Percentiles rank a stretch among this genome's conserved stretches.
Evolutionary conservation across 2,329 filamentous ascomycete species (phyloP).

Genomic region (Orbilia quercus): DNA sequence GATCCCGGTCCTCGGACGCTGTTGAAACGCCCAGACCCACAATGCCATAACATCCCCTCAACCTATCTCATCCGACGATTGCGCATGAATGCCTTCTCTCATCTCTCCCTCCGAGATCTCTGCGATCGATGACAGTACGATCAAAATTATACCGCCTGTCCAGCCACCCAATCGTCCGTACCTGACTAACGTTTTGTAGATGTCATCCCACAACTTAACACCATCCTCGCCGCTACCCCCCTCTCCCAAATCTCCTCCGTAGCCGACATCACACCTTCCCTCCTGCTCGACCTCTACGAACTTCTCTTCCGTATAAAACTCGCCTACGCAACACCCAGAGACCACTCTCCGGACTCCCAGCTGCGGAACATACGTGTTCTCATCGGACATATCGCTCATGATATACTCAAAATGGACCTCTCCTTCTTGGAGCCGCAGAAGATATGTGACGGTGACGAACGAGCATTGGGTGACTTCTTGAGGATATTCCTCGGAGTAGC

Average conservation of each 20-base stretch:
- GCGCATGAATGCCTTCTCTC: conserved; percentile 55
- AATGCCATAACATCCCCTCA: neutral
- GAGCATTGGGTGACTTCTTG: conserved; percentile 46
- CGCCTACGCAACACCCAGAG: conserved; percentile 51
- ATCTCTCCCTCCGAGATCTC: conserved; percentile 36
- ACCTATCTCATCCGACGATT: neutral
- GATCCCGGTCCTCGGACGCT: conserved; percentile 11
- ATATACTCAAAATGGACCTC: conserved; percentile 87
- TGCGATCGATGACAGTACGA: conserved; percentile 49
- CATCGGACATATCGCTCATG: conserved; percentile 86
- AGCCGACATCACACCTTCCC: conserved; percentile 52
- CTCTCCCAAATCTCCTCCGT: conserved; percentile 33
- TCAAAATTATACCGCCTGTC: conserved; percentile 10
- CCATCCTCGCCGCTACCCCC: conserved; percentile 47
- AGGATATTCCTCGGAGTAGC: conserved; percentile 54
- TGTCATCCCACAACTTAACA: conserved; percentile 52
- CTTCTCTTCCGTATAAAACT: conserved; percentile 55
- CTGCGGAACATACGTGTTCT: conserved; percentile 52
- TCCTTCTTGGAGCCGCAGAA: conserved; percentile 69
- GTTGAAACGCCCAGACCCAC: conserved; percentile 12
- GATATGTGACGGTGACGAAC: conserved; percentile 46
- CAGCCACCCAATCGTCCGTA: neutral
- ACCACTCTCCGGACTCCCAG: conserved; percentile 49
- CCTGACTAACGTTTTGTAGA: conserved; percentile 37
- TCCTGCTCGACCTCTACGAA: conserved; percentile 55